Conservation (phyloP, 192 early-diverging fungal genomes). For the Rhizophlyctis rosea region DNA sequence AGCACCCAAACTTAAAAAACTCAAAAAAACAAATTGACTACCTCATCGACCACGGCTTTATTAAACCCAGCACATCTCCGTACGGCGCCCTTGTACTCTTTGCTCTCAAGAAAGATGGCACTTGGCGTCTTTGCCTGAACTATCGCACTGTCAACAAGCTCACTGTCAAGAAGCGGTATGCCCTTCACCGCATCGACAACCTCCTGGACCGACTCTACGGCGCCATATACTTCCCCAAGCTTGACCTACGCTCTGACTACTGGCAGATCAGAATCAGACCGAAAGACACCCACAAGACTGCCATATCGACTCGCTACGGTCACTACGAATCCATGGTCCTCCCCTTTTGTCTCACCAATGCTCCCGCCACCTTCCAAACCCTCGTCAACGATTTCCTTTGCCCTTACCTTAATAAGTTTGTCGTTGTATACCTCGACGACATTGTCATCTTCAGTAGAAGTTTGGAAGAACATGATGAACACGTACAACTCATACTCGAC, state of each 20-base stretch:
- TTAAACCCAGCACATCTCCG: too few species aligned
- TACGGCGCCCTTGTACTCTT: slow-evolving; percentile 17
- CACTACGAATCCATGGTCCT: slow-evolving; percentile 56
- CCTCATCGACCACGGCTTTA: too few species aligned
- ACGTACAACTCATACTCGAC: slow-evolving; percentile 14
- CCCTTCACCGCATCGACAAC: slow-evolving; percentile 43
- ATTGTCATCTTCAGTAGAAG: background rate
- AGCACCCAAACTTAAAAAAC: too few species aligned
- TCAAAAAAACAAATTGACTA: too few species aligned
- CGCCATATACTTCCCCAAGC: background rate
- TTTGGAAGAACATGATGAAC: background rate
- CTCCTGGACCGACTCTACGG: slow-evolving; percentile 4
- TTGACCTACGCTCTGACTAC: slow-evolving; percentile 13
- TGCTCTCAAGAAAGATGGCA: slow-evolving; percentile 47
- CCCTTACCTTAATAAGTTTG: background rate
- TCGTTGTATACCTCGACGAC: background rate
- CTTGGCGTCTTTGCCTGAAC: slow-evolving; percentile 46
- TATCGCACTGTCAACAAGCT: slow-evolving; percentile 47
- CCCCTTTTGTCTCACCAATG: slow-evolving; percentile 62
- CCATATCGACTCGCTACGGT: slow-evolving; percentile 20
- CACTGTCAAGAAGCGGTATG: slow-evolving; percentile 45
- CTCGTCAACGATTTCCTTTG: slow-evolving; percentile 47
- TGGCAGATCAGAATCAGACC: background rate
- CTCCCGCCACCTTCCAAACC: slow-evolving; percentile 52
- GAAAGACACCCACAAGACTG: slow-evolving; percentile 7